phyloP scores from a whole-genome alignment of 495 filamentous ascomycete species.

The Aspergillus baeticus region DNA sequence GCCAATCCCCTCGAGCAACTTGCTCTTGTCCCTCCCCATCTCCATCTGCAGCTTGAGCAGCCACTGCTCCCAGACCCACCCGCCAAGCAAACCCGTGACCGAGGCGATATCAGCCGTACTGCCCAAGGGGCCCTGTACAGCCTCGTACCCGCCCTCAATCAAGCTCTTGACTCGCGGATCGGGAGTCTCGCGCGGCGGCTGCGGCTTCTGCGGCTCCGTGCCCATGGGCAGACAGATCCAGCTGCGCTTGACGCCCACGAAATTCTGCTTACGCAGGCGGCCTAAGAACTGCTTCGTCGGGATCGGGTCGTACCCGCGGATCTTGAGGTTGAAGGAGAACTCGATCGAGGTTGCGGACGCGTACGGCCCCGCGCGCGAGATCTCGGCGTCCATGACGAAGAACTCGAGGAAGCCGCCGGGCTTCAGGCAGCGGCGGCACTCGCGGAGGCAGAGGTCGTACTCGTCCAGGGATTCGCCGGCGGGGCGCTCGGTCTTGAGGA shows the following conservation, averaged over 20 bases:
- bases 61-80: slow-evolving; percentile 97
- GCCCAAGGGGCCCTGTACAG: slow-evolving; percentile 68
- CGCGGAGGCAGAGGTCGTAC: slow-evolving; percentile 79
- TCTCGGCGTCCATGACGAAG: slow-evolving; percentile 80
- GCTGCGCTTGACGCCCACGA: slow-evolving; percentile 74
- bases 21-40: slow-evolving; percentile 65
- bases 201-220: slow-evolving; percentile 48
- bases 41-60: slow-evolving; percentile 82
- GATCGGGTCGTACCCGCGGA: slow-evolving; percentile 79
- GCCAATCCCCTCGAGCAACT: slow-evolving; percentile 73
- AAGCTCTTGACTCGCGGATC: slow-evolving; percentile 52
- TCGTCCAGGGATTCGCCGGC: slow-evolving; percentile 65
- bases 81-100: slow-evolving; percentile 77
- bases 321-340: slow-evolving; percentile 84
- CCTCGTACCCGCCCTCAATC: slow-evolving; percentile 49
- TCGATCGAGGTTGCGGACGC: slow-evolving; percentile 80
- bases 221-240: slow-evolving; percentile 93
- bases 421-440: slow-evolving; percentile 88
- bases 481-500: slow-evolving; percentile 66
- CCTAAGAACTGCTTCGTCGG: slow-evolving; percentile 78
- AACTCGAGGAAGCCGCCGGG: slow-evolving; percentile 93
- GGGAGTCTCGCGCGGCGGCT: slow-evolving; percentile 48
- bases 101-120: slow-evolving; percentile 70
- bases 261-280: slow-evolving; percentile 71
- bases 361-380: slow-evolving; percentile 76